Base-by-base conservation (phyloP, 169 alveolate genomes). In the Plasmodium vivax region DNA sequence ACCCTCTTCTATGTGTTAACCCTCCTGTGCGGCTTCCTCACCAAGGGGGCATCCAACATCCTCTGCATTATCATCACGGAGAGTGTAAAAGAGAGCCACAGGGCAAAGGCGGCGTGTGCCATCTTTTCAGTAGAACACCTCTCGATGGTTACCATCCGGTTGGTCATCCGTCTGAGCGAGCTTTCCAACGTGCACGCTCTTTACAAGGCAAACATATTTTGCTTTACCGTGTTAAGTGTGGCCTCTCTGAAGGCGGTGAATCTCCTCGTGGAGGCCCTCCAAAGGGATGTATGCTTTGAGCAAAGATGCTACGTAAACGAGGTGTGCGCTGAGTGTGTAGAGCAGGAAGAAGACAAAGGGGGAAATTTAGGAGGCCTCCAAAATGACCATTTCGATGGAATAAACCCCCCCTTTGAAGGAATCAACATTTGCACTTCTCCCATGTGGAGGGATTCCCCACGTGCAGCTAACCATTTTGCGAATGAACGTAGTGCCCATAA, bases 31-130 rank as follows among this genome's bases (percentile, higher is more conserved):
- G 93, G 84, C 8, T 84, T 84, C 36, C 72, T 84, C 19, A 23
- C 62, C 68, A 72, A 72, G 73, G 84, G 93, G 2, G 54, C 73
- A 16, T 73, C 68, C 36, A 84, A 84, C 36, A 41, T 84, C 0
- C 56, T 84, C n/a, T 84, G 93, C 19, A 72, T 84, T 45, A 68
- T 73, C 47, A 84, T 72, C 14, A 84, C 71, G 34, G 93, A 84
- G 77, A 73, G 73, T 45, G 56, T 84, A 23, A 84, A 84, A 14
- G 7, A 74, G 3, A 84, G 3, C 2, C 36, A 84, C 54, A 84
- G 43, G 45, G 32, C 84, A 5, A 84, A 72, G 23, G 30, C 81
- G 16, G 54, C 73, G 1, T 84, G 41, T 34, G 19, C 51, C 14
- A 84, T 84, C 14, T 34, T 72, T 16, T 45, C 54, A 6, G 30